These are phyloP conservation scores for Persicaria tinctoria DNA, from an alignment of 148 eudicot genomes.

Conservation along the genomic window DNA sequence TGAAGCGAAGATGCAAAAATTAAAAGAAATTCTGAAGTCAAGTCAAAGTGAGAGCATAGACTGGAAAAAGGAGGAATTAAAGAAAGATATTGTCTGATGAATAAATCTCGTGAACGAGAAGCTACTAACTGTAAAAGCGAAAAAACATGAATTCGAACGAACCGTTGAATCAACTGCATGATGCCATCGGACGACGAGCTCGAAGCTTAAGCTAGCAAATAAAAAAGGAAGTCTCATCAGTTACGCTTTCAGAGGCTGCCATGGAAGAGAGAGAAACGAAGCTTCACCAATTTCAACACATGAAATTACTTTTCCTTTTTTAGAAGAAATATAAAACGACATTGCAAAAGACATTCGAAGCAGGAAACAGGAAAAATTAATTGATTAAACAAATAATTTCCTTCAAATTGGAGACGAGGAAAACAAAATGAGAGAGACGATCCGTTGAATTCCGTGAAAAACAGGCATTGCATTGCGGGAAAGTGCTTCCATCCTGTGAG, in stretches of 20 bases:
- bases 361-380: neutral
- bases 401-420: neutral
- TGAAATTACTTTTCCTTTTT: neutral
- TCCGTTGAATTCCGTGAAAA: conserved; percentile 6
- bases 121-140: neutral
- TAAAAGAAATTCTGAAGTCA: neutral
- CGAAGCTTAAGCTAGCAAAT: neutral
- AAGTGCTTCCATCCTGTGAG: conserved; percentile 9
- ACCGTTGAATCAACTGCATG: conserved; percentile 10
- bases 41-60: conserved; percentile 2
- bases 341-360: conserved; percentile 12
- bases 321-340: neutral
- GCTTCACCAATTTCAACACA: neutral
- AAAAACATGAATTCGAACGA: neutral
- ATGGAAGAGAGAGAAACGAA: conserved; percentile 10
- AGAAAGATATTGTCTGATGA: neutral
- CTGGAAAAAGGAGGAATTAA: neutral
- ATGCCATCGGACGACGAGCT: conserved; percentile 8
- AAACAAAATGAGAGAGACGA: neutral
- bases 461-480: conserved; percentile 16
- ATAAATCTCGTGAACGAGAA: conserved; percentile 5
- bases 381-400: neutral
- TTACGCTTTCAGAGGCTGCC: conserved; percentile 4
- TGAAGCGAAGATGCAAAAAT: neutral
- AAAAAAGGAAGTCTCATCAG: neutral